Evolutionary conservation across 768 basidiomycete species (phyloP), one percentile per base, ranked within the genome.

Genomic region (Tricholomella constricta): DNA sequence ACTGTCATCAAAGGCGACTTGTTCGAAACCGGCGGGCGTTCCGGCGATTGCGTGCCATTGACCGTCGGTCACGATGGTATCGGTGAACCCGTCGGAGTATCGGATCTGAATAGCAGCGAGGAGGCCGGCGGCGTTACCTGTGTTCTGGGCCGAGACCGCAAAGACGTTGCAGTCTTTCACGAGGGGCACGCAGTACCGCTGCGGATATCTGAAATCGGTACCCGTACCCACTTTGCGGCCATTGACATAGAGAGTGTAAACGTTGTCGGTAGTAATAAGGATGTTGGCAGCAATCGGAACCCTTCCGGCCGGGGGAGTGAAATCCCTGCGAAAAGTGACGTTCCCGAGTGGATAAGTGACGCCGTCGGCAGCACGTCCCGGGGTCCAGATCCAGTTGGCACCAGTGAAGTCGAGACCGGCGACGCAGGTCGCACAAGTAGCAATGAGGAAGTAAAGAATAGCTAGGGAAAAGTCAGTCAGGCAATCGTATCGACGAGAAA

Each of bases 321-420:
- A 69, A 20, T 61, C 62, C 36, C 65, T 65, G 19, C 72, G 65
- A 57, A 73, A 69, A 2, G 70, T 62, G 31, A 58, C 60, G 23
- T 64, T 56, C 3, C 67, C 68, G 0, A 61, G 41, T 7, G 68
- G 67, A 31, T 59, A 54, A 2, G 53, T 55, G 1, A 37, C 25
- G 6, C 54, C 56, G 10, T 56, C 58, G 0, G 60, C 38, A 10
- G 54, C 55, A 17, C 41, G 40, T 11, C 60, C 65, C 45, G 54
- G 52, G 2, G 58, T 67, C 72, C 70, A 73, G 45, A 73, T 71
- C 69, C 70, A 72, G 15, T 65, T 61, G 35, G 54, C 51, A 12
- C 54, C 53, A 17, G 51, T 46, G 19, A 59, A 59, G 23, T 56
- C 45, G 6, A 51, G 55, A 17, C 54, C 55, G 14, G 27, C 45